Conservation (phyloP, 495 filamentous ascomycete genomes). For the Aspergillus heteromorphus region DNA sequence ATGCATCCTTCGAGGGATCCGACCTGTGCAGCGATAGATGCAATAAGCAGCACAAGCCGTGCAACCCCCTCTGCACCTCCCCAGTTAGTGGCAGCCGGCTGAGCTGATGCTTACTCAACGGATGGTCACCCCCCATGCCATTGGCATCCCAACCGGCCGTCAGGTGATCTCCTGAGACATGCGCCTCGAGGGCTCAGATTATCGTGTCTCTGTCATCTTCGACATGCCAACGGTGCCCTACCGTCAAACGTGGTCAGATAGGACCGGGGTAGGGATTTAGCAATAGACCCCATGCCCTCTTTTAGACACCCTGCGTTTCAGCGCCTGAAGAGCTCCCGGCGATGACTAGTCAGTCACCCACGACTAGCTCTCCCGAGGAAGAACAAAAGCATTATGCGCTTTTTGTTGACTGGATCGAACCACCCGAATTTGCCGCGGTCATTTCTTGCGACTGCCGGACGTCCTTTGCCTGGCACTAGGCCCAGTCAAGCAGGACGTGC, state of each 20-base stretch:
- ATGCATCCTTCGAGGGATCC: not conserved
- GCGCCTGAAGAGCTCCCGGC: not conserved
- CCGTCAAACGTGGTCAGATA: not conserved
- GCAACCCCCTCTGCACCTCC: conserved; percentile 4
- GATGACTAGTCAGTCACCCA: not conserved
- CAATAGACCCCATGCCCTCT: not conserved
- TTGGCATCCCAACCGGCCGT: not conserved
- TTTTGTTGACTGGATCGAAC: not conserved
- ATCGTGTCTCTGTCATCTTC: not conserved
- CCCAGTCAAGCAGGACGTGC: not conserved
- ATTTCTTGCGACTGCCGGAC: not conserved
- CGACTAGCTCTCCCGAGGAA: not conserved
- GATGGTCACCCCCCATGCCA: not conserved
- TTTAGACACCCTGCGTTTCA: not conserved
- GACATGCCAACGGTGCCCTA: not conserved
- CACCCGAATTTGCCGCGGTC: conserved; percentile 12
- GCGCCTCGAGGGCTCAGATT: not conserved
- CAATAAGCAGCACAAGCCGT: conserved; percentile 8
- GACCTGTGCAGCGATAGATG: not conserved
- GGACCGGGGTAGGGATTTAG: not conserved
- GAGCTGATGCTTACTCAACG: not conserved
- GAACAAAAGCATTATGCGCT: not conserved
- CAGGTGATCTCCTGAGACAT: not conserved
- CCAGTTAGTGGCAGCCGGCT: not conserved
- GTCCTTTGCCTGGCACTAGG: not conserved